Evolutionary conservation across 2,329 filamentous ascomycete species (phyloP), one percentile per base, ranked within the genome.

Genomic region (Fusarium lateritium): DNA sequence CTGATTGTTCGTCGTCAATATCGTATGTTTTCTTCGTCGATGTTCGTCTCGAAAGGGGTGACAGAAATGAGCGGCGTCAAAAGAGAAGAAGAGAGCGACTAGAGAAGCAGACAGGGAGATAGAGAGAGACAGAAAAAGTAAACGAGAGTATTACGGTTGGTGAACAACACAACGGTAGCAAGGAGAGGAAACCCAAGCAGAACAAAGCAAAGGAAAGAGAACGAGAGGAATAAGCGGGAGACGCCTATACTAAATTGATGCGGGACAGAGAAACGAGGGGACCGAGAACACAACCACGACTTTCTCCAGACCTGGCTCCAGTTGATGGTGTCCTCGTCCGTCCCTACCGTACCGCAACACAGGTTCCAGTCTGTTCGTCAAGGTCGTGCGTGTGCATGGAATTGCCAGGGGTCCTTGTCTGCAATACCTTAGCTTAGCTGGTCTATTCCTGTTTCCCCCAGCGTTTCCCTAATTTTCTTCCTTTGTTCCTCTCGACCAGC

Each of bases 181-280:
- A 66, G 54, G 46, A 53, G 51, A 42, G 44, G 50, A 49, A 47
- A 49, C 58, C 52, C 61, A 40, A 62, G 67, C 55, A 62, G 40
- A 64, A 62, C 61, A 57, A 59, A 58, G 47, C 40, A 71, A 54
- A 36, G 62, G 45, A 58, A 33, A 54, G 36, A 5, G 40, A 26
- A 56, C 46, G 39, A 62, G 56, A 64, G 46, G 47, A 34, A 52
- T 38, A 44, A 67, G 69, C 67, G 62, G 70, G 69, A 62, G 60
- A 50, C 54, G 58, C 63, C 62, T 70, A 71, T 62, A 71, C 69
- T 72, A 73, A 74, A 52, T 61, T 62, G 66, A 68, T 51, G 46
- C 51, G 47, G 47, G 46, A 47, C 42, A 39, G 36, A 51, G 39
- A 19, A 40, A 55, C 44, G 45, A 57, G 45, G 40, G 39, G 33